A percentile compares a stretch with the other conserved stretches of the same genome.
Conservation (phyloP, 345 rosid genomes). For the Lepidium aucheri region DNA sequence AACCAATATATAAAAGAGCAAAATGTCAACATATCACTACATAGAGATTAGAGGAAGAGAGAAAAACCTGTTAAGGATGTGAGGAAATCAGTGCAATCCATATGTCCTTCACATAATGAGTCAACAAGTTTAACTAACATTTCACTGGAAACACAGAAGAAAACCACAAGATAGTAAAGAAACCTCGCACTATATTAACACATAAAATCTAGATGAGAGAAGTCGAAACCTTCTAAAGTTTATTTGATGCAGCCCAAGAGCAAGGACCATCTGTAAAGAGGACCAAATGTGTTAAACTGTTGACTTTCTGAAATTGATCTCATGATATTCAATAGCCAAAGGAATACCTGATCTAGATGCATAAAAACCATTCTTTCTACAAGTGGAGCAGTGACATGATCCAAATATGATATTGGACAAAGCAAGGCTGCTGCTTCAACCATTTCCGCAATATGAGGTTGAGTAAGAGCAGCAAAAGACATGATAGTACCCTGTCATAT, state of each 20-base stretch:
- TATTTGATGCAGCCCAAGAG: slow-evolving; percentile 78
- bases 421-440: slow-evolving; percentile 93
- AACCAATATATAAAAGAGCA: background rate
- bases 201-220: background rate
- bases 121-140: slow-evolving; percentile 59
- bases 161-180: background rate
- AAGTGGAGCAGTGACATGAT: slow-evolving; percentile 72
- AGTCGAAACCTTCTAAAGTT: slow-evolving; percentile 71
- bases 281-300: slow-evolving; percentile 3
- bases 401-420: slow-evolving; percentile 84
- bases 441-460: slow-evolving; percentile 57
- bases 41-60: background rate
- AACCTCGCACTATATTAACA: background rate
- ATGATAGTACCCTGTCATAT: slow-evolving; percentile 72
- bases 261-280: slow-evolving; percentile 52
- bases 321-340: slow-evolving; percentile 7
- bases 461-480: slow-evolving; percentile 84
- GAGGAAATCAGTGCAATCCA: slow-evolving; percentile 68
- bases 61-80: slow-evolving; percentile 66
- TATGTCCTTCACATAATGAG: slow-evolving; percentile 52
- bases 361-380: slow-evolving; percentile 70
- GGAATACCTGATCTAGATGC: slow-evolving; percentile 84
- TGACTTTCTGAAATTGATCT: slow-evolving; percentile 12
- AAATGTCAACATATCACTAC: background rate
- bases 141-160: slow-evolving; percentile 38